Conservation (phyloP, 495 filamentous ascomycete genomes). For the Hypomontagnella monticulosa region DNA sequence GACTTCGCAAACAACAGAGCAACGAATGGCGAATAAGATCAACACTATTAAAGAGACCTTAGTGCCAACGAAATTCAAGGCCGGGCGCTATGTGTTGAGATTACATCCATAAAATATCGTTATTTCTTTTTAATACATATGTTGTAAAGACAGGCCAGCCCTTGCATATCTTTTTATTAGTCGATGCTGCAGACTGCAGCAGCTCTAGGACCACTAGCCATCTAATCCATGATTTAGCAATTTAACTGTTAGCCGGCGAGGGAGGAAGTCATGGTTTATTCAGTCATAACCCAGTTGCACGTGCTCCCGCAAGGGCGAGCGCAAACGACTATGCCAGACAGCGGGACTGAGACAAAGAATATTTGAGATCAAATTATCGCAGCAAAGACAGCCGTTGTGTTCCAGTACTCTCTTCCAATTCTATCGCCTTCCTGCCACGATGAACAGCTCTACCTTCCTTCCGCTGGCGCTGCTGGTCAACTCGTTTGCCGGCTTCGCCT, state of each 20-base stretch:
- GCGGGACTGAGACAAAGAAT: too few relatives aligned
- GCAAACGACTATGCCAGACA: neutral
- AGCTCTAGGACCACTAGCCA: neutral
- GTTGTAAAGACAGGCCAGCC: too few relatives aligned
- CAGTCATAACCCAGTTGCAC: neutral
- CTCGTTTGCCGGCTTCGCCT: conserved; percentile 11
- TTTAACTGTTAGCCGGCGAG: conserved; percentile 1
- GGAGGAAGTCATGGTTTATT: neutral
- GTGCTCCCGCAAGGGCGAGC: neutral
- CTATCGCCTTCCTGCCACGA: conserved; percentile 6
- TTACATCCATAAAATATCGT: too few relatives aligned
- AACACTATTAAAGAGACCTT: too few relatives aligned
- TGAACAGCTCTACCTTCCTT: conserved; percentile 10
- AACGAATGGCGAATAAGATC: too few relatives aligned
- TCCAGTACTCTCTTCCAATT: conserved; percentile 1
- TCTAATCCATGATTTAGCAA: conserved; percentile 4
- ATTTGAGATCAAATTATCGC: conserved; percentile 9
- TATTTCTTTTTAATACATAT: too few relatives aligned
- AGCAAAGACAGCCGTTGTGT: conserved; percentile 1
- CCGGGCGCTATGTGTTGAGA: too few relatives aligned
- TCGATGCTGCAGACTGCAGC: conserved; percentile 12
- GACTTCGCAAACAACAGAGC: too few relatives aligned
- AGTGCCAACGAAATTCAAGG: too few relatives aligned
- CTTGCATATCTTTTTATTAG: too few relatives aligned
- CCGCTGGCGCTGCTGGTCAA: conserved; percentile 8